These are phyloP conservation scores for Suillus luteus DNA, from an alignment of 768 basidiomycete species.

Conservation along the genomic window DNA sequence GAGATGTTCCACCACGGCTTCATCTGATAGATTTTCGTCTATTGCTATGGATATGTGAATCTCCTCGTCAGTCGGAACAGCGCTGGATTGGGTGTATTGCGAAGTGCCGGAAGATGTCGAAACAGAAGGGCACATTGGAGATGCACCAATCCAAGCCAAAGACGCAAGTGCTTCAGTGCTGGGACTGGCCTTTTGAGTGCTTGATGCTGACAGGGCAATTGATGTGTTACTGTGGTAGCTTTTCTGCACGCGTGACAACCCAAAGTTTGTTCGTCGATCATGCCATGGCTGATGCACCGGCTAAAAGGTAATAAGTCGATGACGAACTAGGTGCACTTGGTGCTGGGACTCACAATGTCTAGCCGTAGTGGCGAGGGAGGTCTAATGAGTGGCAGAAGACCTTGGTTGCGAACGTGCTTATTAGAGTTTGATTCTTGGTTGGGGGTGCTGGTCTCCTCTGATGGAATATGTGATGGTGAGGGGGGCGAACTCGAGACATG, in stretches of 20 bases:
- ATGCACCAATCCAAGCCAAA: conserved; percentile 34
- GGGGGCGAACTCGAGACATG: not conserved
- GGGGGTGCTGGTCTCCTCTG: not conserved
- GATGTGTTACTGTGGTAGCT: not conserved
- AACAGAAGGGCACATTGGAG: conserved; percentile 10
- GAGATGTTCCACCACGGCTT: conserved; percentile 48
- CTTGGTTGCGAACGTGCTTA: conserved; percentile 4
- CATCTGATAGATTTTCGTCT: conserved; percentile 51
- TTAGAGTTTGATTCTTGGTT: not conserved
- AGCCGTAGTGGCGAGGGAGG: conserved; percentile 28
- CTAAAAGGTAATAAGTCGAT: conserved; percentile 22
- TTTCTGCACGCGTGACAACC: conserved; percentile 3
- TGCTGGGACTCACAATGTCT: conserved; percentile 26
- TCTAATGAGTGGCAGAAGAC: conserved; percentile 24
- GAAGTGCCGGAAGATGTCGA: conserved; percentile 2
- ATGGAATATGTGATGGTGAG: too few species aligned
- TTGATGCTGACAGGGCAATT: conserved; percentile 2
- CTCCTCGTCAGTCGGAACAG: conserved; percentile 36
- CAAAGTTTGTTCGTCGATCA: conserved; percentile 26
- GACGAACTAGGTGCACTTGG: not conserved
- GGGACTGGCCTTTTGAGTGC: conserved; percentile 13
- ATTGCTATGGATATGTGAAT: conserved; percentile 48
- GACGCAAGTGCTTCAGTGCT: conserved; percentile 34
- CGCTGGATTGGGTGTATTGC: conserved; percentile 8
- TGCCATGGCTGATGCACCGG: conserved; percentile 34